Percentiles rank a stretch among this genome's conserved stretches.
These are phyloP conservation scores for Nicotiana paniculata DNA, from an alignment of 257 asterid species.

Conservation along the genomic window DNA sequence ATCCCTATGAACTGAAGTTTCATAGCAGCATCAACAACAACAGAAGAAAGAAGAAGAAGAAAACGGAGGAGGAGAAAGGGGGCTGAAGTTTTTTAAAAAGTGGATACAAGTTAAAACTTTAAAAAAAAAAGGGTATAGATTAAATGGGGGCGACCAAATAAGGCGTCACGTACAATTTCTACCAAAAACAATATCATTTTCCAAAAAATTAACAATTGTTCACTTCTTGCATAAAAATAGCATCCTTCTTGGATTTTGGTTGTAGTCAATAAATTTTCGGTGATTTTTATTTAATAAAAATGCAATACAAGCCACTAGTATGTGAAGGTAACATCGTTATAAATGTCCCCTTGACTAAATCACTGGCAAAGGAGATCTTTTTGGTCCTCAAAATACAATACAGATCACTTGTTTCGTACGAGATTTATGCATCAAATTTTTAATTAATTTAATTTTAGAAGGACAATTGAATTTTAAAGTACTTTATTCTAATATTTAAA, in stretches of 20 bases:
- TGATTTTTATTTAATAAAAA: neutral
- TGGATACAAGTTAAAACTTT: no score
- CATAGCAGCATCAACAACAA: no score
- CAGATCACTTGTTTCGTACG: neutral
- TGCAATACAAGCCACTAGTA: neutral
- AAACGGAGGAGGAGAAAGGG: no score
- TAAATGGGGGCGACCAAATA: no score
- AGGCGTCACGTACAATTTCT: no score
- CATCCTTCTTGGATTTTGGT: neutral
- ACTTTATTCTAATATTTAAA: neutral
- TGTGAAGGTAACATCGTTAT: neutral
- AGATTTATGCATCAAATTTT: neutral
- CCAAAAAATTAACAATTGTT: neutral
- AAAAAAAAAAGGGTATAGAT: no score
- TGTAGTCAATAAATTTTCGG: neutral
- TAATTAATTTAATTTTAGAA: neutral
- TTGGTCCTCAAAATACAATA: neutral
- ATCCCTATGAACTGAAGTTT: no score
- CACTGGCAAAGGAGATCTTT: neutral
- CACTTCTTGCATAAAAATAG: neutral
- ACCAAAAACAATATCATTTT: no score
- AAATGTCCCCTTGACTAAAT: neutral
- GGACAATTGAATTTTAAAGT: neutral
- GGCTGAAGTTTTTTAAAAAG: no score
- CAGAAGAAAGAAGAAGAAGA: no score